A percentile compares a stretch with the other conserved stretches of the same genome.
Conservation (phyloP, 805 yeast species). For the Candida silvatica region DNA sequence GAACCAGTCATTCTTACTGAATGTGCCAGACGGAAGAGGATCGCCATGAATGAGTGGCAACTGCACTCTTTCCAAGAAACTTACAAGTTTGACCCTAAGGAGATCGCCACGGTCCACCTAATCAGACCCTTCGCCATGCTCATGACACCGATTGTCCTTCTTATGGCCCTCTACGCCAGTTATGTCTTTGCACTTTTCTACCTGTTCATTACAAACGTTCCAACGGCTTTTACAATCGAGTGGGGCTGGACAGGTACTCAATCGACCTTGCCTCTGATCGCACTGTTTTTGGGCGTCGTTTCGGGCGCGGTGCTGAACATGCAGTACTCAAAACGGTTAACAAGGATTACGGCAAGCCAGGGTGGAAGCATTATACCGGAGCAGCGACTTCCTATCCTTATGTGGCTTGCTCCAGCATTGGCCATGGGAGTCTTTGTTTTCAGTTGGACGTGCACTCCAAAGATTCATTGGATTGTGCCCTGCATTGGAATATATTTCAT, state of each 20-base stretch:
- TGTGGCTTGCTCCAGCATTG: slow-evolving; percentile 40
- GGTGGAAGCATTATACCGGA: slow-evolving; percentile 50
- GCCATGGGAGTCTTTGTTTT: slow-evolving; percentile 57
- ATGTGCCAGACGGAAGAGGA: slow-evolving; percentile 19
- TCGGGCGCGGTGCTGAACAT: slow-evolving; percentile 26
- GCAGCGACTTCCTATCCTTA: slow-evolving; percentile 48
- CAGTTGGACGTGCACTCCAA: slow-evolving; percentile 48
- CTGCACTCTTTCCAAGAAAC: slow-evolving; percentile 24
- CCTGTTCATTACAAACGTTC: slow-evolving; percentile 34
- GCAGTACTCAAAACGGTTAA: slow-evolving; percentile 16
- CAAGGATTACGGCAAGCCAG: slow-evolving; percentile 12
- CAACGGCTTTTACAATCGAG: slow-evolving; percentile 25
- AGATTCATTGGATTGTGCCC: slow-evolving; percentile 47
- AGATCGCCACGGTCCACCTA: slow-evolving; percentile 21
- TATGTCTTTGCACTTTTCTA: slow-evolving; percentile 42
- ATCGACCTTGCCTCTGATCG: slow-evolving; percentile 26
- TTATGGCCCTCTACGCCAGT: slow-evolving; percentile 36
- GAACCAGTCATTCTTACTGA: slow-evolving; percentile 27
- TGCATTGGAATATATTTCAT: slow-evolving; percentile 50
- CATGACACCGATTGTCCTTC: slow-evolving; percentile 31
- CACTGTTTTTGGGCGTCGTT: slow-evolving; percentile 30
- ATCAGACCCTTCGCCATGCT: slow-evolving; percentile 32
- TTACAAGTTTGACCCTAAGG: slow-evolving; percentile 10
- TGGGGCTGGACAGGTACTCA: slow-evolving; percentile 26
- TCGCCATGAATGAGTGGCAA: slow-evolving; percentile 22